Base-by-base conservation (phyloP, 768 basidiomycete genomes). In the Suillus weaverae region DNA sequence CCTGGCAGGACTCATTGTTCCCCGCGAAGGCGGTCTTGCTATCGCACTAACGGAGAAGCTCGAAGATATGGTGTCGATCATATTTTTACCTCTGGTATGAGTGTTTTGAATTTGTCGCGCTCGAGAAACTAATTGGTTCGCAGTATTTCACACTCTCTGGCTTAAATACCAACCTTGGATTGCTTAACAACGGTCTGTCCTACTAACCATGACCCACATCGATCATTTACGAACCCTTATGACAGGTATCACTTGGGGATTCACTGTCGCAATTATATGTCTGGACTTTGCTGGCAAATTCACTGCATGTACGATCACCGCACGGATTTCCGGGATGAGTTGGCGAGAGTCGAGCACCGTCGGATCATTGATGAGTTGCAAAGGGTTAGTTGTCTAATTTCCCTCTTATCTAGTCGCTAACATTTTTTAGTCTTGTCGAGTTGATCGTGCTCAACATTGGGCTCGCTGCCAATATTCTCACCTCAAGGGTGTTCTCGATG, bases 401-500 rank as follows among this genome's bases (percentile, higher is more conserved):
- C 41, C 62, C 33, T 0, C 39, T 18, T 65, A 41, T 39, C 57
- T 64, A 18, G 11, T 10, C 22, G 2, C 2, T 64, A 33, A 61
- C 66, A 70, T 22, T 38, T 22, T 36, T 5, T 18, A 92, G 91
- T 51, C 83, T 97, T 5, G 93, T 98, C 11, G 96, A 97, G 71
- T 81, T 98, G 54, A 97, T 99, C 71, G 97, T 99, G 13, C 89
- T 99, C 67, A 99, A 99, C 69, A 94, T 98, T 67, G 96, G 97
- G 2, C 79, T 96, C 14, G 80, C 83, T 2, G 94, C 92, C 6
- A 84, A 84, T 0, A 95, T 97, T 67, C 81, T 99, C 55, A 84
- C 87, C 0, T 81, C 81, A 79, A 83, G 84, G 18, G 90, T 97
- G 14, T 97, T 98, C 80, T 92, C 94, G 1, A 98, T 97, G 94